Evolutionary conservation across 352 stramenopile genomes (phyloP).

Genomic region (Phytopythium aichiense): DNA sequence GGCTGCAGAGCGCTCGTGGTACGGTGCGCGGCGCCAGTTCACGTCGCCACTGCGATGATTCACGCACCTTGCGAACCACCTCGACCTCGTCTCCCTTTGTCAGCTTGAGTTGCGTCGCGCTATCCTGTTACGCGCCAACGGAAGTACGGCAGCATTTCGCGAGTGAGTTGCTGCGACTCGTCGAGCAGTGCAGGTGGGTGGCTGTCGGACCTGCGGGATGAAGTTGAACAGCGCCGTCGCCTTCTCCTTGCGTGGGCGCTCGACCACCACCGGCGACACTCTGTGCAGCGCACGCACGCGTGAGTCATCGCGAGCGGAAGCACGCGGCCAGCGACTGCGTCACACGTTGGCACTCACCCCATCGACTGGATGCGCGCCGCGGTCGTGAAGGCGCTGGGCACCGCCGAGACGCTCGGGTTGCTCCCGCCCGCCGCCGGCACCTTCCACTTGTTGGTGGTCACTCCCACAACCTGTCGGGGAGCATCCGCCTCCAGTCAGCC

Average conservation of each 20-base stretch:
- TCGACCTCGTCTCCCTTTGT: conserved; percentile 67
- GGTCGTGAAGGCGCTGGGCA: conserved; percentile 63
- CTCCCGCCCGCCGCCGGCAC: conserved; percentile 26
- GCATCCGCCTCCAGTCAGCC: background rate
- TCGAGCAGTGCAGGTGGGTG: background rate
- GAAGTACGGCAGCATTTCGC: background rate
- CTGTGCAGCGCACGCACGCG: conserved; percentile 4
- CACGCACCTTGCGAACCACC: conserved; percentile 58
- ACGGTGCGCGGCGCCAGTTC: background rate
- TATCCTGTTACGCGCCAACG: conserved; percentile 25
- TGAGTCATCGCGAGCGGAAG: conserved; percentile 1
- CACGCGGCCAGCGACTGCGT: background rate
- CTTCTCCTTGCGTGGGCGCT: conserved; percentile 51
- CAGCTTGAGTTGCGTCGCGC: conserved; percentile 59
- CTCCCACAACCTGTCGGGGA: conserved; percentile 23
- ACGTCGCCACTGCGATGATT: background rate
- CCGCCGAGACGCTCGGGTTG: conserved; percentile 39
- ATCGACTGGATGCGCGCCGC: conserved; percentile 47
- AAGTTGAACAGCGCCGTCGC: conserved; percentile 77
- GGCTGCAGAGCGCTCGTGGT: background rate
- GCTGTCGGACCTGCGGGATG: conserved; percentile 41
- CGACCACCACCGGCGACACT: conserved; percentile 17
- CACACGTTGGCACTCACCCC: conserved; percentile 22
- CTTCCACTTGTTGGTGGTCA: conserved; percentile 49
- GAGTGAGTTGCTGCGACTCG: background rate